A percentile compares a stretch with the other conserved stretches of the same genome.
These are phyloP conservation scores for Ottelia alismoides DNA, from an alignment of 106 monocot genomes.

Conservation along the genomic window DNA sequence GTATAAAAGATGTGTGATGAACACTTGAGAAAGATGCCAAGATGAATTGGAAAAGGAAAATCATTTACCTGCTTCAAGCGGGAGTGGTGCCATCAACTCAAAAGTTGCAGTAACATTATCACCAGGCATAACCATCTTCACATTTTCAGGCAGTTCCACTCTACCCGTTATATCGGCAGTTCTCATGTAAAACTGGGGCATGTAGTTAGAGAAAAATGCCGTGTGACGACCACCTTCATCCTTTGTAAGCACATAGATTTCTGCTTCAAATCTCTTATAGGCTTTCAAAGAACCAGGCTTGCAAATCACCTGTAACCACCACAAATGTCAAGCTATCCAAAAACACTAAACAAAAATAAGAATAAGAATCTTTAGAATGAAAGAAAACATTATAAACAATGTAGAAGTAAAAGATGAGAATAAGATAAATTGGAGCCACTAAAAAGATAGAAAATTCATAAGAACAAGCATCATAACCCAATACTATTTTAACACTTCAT, in stretches of 20 bases:
- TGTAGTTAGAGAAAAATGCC: slow-evolving; percentile 94
- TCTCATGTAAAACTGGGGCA: slow-evolving; percentile 94
- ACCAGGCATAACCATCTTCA: slow-evolving; percentile 98
- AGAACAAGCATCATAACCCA: no score
- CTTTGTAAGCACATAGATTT: slow-evolving; percentile 92
- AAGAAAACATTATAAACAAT: no score
- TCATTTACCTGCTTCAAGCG: slow-evolving; percentile 92
- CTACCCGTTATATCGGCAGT: slow-evolving; percentile 96
- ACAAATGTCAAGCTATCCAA: no score
- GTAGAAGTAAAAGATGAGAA: no score
- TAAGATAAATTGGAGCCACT: no score
- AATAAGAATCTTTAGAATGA: no score
- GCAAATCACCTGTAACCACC: slow-evolving; percentile 57
- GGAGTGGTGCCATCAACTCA: slow-evolving; percentile 85
- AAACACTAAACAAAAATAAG: no score
- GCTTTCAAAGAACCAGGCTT: slow-evolving; percentile 86
- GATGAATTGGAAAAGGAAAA: no score
- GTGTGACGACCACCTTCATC: slow-evolving; percentile 98
- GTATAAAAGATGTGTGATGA: no score
- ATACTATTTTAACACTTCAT: no score
- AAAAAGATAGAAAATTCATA: no score
- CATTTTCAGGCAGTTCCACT: slow-evolving; percentile 85
- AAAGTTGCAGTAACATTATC: slow-evolving; percentile 89
- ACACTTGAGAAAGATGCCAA: no score
- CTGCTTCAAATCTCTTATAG: slow-evolving; percentile 91